Base-by-base conservation (phyloP, 345 rosid genomes). In the Camelina hispida region DNA sequence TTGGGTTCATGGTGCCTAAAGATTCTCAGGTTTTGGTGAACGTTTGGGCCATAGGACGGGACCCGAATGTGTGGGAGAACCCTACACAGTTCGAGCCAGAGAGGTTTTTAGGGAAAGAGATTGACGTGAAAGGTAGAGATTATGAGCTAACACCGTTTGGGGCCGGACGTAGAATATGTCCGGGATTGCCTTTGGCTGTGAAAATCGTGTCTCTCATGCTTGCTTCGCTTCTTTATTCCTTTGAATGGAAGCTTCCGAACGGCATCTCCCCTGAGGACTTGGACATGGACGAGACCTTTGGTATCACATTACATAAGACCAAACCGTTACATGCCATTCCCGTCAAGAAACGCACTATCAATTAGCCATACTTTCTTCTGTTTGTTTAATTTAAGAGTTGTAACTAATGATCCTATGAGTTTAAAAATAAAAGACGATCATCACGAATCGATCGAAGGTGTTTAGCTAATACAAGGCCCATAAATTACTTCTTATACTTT, bases 101-200 rank as follows among this genome's bases (percentile, higher is more conserved):
- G 4, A 66, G 78, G 16, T 66, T 74, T 51, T 12, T 74, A 2
- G 73, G 64, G 3, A 55, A 44, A 23, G 78, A 74, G 10, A 57
- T 4, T 4, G 67, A 74, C 28, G 72, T 66, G 34, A 66, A 9
- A 57, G 78, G 72, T 0, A 47, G 5, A 28, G 72, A 74, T 38
- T 74, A 46, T 12, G 67, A 74, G 52, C 22, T 74, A 1, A 66
- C 50, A 30, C 78, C 78, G n/a, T 66, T 74, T 20, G 72, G 78
- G 50, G 40, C 60, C 0, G 78, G 78, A 37, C 72, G 72, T 3
- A 74, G 78, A 28, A 74, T 74, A 2, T 74, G 78, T 16, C 78
- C 72, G 0, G 72, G 72, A 13, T 10, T 58, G 9, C 37, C 78
- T 11, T 57, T 74, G 60, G 72, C 78, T 35, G 4, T 48, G 18